Evolutionary conservation across 352 stramenopile species (phyloP).

Genomic region (Phytophthora multivora): DNA sequence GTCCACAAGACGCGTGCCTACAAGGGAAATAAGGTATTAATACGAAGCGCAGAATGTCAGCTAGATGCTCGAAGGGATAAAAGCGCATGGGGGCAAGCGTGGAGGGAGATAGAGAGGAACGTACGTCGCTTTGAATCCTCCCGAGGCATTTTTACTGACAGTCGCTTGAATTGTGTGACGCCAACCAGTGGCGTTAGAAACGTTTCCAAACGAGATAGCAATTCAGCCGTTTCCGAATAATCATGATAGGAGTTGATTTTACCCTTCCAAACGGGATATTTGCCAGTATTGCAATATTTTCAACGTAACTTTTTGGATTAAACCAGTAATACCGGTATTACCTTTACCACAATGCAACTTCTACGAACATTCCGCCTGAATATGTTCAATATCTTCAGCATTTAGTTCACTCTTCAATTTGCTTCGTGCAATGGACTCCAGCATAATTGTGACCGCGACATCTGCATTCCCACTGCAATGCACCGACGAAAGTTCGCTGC

Average conservation of each 20-base stretch:
- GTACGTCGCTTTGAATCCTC: slow-evolving; percentile 39
- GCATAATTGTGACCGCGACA: background rate
- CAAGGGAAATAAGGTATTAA: slow-evolving; percentile 4
- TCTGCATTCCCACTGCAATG: slow-evolving; percentile 6
- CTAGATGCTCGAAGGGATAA: background rate
- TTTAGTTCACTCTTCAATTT: background rate
- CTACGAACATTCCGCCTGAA: background rate
- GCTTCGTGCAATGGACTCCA: background rate
- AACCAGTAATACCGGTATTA: too few relatives aligned
- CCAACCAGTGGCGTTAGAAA: slow-evolving; percentile 12
- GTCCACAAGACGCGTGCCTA: slow-evolving; percentile 68
- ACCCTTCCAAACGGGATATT: too few relatives aligned
- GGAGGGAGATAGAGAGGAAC: slow-evolving; percentile 1
- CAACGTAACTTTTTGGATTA: too few relatives aligned
- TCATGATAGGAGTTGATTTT: too few relatives aligned
- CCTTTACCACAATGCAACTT: slow-evolving; percentile 4
- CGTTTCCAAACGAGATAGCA: background rate
- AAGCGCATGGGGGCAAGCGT: background rate
- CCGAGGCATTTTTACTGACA: slow-evolving; percentile 18
- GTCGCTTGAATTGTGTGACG: background rate
- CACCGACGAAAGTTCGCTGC: background rate
- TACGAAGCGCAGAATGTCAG: slow-evolving; percentile 14
- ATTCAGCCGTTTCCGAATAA: too few relatives aligned
- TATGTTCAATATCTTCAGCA: background rate
- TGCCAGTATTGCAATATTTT: too few relatives aligned